These are phyloP conservation scores for Cercospora berteroae DNA, from an alignment of 2,329 filamentous ascomycete species.

Conservation along the genomic window DNA sequence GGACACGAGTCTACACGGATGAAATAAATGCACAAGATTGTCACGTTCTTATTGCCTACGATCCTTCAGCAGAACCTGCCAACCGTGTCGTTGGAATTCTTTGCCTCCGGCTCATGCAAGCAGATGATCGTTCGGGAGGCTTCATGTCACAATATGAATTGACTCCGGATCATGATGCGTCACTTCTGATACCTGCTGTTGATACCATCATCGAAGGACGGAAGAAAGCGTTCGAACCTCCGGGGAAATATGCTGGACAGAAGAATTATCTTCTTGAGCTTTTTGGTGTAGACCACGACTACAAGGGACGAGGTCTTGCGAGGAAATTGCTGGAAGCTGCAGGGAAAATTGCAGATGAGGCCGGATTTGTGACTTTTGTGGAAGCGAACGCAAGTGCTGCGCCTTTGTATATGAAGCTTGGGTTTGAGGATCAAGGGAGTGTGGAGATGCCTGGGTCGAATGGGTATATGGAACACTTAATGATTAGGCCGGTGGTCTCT, in stretches of 20 bases:
- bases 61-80: not conserved
- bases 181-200: constrained; percentile 9
- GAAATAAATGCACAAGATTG: constrained; percentile 19
- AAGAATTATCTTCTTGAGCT: constrained; percentile 23
- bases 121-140: constrained; percentile 15
- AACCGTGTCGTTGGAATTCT: constrained; percentile 21
- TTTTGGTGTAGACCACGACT: constrained; percentile 29
- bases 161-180: constrained; percentile 24
- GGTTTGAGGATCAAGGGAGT: constrained; percentile 13
- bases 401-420: constrained; percentile 21
- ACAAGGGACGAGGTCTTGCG: constrained; percentile 25
- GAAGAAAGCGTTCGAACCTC: not conserved
- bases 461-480: constrained; percentile 15
- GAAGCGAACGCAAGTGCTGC: constrained; percentile 27
- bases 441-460: constrained; percentile 9
- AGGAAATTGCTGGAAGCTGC: constrained; percentile 24
- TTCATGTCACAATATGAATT: constrained; percentile 17
- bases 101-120: constrained; percentile 20
- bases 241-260: not conserved
- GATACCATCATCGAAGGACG: constrained; percentile 13
- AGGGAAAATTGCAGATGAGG: constrained; percentile 27
- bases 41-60: constrained; percentile 22
- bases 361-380: constrained; percentile 24
- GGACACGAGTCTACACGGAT: constrained; percentile 23
- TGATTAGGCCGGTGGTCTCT: constrained; percentile 5